Conservation (phyloP, 805 yeast species). For the Debaryomyces prosopidis region DNA sequence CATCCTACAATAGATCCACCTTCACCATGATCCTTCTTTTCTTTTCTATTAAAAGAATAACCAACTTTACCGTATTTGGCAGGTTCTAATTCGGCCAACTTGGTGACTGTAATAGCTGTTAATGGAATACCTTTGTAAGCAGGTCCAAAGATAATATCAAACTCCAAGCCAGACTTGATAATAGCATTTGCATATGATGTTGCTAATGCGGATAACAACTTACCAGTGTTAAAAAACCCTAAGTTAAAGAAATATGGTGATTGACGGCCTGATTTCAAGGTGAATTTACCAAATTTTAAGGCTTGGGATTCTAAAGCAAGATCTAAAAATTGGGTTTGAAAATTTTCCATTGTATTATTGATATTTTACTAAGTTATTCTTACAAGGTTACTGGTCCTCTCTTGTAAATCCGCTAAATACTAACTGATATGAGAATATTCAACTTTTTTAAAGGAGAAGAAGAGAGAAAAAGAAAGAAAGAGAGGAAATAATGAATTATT, state of each 20-base stretch:
- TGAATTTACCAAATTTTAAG: conserved; percentile 83
- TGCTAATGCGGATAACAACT: conserved; percentile 75
- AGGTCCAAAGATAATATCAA: conserved; percentile 93
- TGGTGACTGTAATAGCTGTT: conserved; percentile 90
- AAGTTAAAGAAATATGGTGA: conserved; percentile 97
- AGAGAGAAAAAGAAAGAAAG: conserved; percentile 4
- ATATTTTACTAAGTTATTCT: background rate
- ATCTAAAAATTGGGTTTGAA: conserved; percentile 71
- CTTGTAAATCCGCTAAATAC: background rate
- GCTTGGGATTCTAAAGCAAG: conserved; percentile 82
- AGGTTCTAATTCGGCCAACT: conserved; percentile 88
- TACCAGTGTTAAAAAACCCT: conserved; percentile 86
- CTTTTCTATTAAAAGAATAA: conserved; percentile 95
- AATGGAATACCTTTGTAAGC: conserved; percentile 97
- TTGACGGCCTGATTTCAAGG: conserved; percentile 85
- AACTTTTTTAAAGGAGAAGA: conserved; percentile 3
- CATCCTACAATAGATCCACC: conserved; percentile 95
- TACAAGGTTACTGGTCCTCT: background rate
- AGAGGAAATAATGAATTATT: conserved; percentile 2
- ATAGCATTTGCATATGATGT: conserved; percentile 88
- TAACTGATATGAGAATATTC: background rate
- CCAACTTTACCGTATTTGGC: conserved; percentile 70
- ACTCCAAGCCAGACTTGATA: conserved; percentile 75
- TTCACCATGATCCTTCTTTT: conserved; percentile 96
- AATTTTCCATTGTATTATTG: conserved; percentile 35